phyloP scores from a whole-genome alignment of 2,329 filamentous ascomycete genomes.

The Capronia americana region DNA sequence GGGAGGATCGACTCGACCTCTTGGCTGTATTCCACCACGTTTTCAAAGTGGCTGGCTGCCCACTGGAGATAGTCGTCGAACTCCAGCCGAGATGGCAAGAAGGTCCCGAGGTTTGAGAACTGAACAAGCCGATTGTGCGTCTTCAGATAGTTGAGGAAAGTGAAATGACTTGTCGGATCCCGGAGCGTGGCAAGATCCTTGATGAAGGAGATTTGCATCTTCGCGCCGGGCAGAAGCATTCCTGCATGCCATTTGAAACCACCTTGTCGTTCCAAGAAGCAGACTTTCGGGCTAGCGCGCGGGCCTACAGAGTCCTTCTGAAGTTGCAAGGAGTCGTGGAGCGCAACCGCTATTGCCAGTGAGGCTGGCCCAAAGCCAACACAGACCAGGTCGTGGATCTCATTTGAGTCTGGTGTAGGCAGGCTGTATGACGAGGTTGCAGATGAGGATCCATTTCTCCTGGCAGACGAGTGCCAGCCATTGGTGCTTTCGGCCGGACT shows the following conservation, averaged over 20 bases:
- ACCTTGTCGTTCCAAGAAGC: constrained; percentile 85
- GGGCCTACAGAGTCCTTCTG: constrained; percentile 47
- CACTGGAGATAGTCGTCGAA: constrained; percentile 96
- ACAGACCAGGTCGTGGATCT: constrained; percentile 83
- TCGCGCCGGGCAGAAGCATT: constrained; percentile 90
- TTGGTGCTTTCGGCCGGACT: constrained; percentile 17
- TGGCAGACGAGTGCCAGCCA: constrained; percentile 6
- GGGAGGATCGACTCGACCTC: constrained; percentile 77
- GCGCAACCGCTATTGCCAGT: constrained; percentile 83
- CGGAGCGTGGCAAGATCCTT: constrained; percentile 92
- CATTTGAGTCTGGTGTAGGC: constrained; percentile 49
- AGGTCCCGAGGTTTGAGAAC: constrained; percentile 90
- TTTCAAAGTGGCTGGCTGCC: constrained; percentile 81
- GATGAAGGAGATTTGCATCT: constrained; percentile 98
- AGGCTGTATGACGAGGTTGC: constrained; percentile 14
- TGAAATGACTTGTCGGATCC: constrained; percentile 88
- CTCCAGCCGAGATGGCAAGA: constrained; percentile 82
- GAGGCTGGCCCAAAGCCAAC: constrained; percentile 93
- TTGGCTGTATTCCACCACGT: constrained; percentile 75
- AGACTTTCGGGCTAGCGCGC: constrained; percentile 68
- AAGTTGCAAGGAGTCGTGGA: constrained; percentile 68
- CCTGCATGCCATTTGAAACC: constrained; percentile 91
- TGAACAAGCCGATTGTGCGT: constrained; percentile 79
- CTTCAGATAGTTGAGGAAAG: constrained; percentile 94
- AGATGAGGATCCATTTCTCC: constrained; percentile 6